Evolutionary conservation across 306 rosid species (phyloP).

Genomic region (Prunus armeniaca): DNA sequence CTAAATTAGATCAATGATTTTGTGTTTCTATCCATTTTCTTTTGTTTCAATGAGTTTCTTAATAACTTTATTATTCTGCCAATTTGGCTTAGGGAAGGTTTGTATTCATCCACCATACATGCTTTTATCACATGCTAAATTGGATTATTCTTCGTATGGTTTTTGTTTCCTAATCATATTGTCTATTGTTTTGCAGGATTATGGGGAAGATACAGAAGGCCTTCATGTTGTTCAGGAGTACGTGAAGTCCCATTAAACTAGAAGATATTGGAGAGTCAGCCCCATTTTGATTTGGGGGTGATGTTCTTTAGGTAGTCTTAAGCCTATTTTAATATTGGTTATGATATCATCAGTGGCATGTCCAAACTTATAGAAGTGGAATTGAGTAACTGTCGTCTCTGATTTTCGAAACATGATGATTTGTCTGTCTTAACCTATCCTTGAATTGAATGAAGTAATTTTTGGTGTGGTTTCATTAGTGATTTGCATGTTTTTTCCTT

Average conservation of each 20-base stretch:
- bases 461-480: neutral
- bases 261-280: neutral
- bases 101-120: neutral
- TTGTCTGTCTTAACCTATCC: neutral
- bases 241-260: constrained; percentile 33
- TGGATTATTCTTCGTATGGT: neutral
- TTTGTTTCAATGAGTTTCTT: neutral
- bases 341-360: neutral
- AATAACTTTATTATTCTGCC: neutral
- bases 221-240: constrained; percentile 45
- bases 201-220: constrained; percentile 43
- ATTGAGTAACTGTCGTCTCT: neutral
- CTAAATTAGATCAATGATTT: neutral
- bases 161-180: neutral
- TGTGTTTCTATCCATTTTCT: neutral
- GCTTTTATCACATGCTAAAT: neutral
- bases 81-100: too few relatives aligned
- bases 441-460: neutral
- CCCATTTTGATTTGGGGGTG: neutral
- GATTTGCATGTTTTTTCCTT: neutral
- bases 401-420: neutral
- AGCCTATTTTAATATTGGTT: neutral
- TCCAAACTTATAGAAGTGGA: neutral
- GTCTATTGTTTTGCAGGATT: constrained; percentile 25
- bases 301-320: constrained; percentile 16